A percentile compares a stretch with the other conserved stretches of the same genome.
These are phyloP conservation scores for Hypoxylon sp. DNA, from an alignment of 2,329 filamentous ascomycete genomes.

Conservation along the genomic window DNA sequence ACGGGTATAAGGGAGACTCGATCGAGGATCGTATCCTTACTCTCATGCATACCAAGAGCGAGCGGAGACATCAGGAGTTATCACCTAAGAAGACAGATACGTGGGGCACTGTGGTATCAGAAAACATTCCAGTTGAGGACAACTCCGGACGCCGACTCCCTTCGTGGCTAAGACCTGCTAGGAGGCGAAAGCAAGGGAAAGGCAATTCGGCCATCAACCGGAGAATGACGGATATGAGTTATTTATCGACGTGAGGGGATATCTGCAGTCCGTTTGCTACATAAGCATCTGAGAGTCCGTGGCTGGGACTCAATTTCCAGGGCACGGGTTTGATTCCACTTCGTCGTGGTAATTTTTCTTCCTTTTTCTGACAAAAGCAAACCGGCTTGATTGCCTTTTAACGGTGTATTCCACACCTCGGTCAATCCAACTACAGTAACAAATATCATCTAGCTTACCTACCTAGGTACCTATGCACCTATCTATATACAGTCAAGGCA, in stretches of 20 bases:
- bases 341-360: neutral
- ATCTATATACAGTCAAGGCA: neutral
- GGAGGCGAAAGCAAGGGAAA: conserved; percentile 8
- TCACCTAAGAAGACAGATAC: conserved; percentile 7
- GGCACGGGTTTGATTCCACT: neutral
- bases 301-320: neutral
- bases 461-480: neutral
- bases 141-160: neutral
- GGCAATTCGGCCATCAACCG: conserved; percentile 6
- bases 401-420: conserved; percentile 8
- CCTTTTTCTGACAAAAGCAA: conserved; percentile 17
- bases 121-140: neutral
- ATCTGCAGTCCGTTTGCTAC: neutral
- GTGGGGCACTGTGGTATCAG: conserved; percentile 9
- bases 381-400: conserved; percentile 22
- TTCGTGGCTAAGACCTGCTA: conserved; percentile 1
- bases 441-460: neutral
- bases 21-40: conserved; percentile 19
- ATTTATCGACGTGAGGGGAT: conserved; percentile 9
- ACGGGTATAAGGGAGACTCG: conserved; percentile 40
- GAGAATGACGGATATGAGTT: conserved; percentile 13
- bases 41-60: conserved; percentile 4
- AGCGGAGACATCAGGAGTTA: conserved; percentile 1
- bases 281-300: neutral
- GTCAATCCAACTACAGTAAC: conserved; percentile 4